Percentiles rank a stretch among this genome's conserved stretches.
phyloP scores from a whole-genome alignment of 495 filamentous ascomycete species.

The Entonaema liquescens region DNA sequence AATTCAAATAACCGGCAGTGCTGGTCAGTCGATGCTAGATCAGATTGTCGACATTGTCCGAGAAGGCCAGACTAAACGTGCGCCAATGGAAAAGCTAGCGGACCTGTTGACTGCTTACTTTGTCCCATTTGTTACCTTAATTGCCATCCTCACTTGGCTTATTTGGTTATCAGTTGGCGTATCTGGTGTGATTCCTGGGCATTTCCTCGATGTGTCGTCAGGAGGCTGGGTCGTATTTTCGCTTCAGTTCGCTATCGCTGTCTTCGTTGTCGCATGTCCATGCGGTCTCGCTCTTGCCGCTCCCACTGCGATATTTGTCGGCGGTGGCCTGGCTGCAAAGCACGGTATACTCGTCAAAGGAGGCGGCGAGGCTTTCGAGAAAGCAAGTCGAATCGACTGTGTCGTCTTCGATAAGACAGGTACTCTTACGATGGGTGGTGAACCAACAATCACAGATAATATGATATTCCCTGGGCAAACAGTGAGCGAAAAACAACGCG shows the following conservation, averaged over 20 bases:
- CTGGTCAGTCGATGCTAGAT: slow-evolving; percentile 88
- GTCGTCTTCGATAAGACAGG: slow-evolving; percentile 98
- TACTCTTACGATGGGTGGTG: slow-evolving; percentile 85
- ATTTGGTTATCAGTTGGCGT: slow-evolving; percentile 82
- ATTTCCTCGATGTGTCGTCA: slow-evolving; percentile 70
- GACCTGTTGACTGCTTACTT: slow-evolving; percentile 89
- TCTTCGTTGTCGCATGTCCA: slow-evolving; percentile 94
- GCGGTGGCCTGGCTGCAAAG: slow-evolving; percentile 85
- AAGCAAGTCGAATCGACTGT: slow-evolving; percentile 83
- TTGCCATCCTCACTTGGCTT: slow-evolving; percentile 84
- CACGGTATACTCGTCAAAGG: slow-evolving; percentile 92
- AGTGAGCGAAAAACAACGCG: slow-evolving; percentile 30
- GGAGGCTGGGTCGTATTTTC: slow-evolving; percentile 90
- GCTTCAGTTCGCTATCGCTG: slow-evolving; percentile 90
- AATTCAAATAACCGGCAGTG: slow-evolving; percentile 72
- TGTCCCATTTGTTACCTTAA: slow-evolving; percentile 81
- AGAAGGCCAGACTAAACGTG: slow-evolving; percentile 87
- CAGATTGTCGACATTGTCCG: slow-evolving; percentile 89
- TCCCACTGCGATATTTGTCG: slow-evolving; percentile 92
- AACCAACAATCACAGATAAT: slow-evolving; percentile 79
- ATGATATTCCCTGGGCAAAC: slow-evolving; percentile 59
- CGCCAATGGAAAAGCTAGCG: slow-evolving; percentile 86
- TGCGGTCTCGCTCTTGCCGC: slow-evolving; percentile 93
- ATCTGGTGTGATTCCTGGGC: slow-evolving; percentile 69
- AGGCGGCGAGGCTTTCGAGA: slow-evolving; percentile 96